phyloP scores from a whole-genome alignment of 805 yeast species.

The Candida chauliodis region DNA sequence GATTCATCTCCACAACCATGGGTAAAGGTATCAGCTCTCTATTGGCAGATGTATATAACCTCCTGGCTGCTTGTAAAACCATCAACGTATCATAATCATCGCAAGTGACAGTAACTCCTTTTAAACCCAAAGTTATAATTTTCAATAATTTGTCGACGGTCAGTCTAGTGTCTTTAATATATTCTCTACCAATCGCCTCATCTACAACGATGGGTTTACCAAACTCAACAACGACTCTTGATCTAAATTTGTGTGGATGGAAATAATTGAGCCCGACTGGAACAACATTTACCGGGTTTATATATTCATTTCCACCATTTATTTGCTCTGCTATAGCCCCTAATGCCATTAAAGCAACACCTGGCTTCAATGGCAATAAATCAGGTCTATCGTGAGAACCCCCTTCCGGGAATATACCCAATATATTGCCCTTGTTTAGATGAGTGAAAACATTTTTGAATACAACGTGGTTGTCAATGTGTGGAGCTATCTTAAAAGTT shows the following conservation, averaged over 20 bases:
- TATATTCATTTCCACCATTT: slow-evolving; percentile 14
- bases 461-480: slow-evolving; percentile 34
- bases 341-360: slow-evolving; percentile 44
- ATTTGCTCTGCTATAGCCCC: slow-evolving; percentile 34
- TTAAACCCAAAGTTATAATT: slow-evolving; percentile 28
- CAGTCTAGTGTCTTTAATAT: slow-evolving; percentile 22
- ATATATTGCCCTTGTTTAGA: slow-evolving; percentile 27
- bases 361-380: slow-evolving; percentile 41
- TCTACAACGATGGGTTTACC: slow-evolving; percentile 39
- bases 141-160: slow-evolving; percentile 27
- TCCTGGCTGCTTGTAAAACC: slow-evolving; percentile 40
- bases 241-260: slow-evolving; percentile 39
- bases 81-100: slow-evolving; percentile 41
- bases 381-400: slow-evolving; percentile 43
- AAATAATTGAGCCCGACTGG: slow-evolving; percentile 43
- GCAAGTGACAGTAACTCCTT: slow-evolving; percentile 40
- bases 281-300: slow-evolving; percentile 28
- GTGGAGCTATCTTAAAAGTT: slow-evolving; percentile 33
- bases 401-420: slow-evolving; percentile 45
- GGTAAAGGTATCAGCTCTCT: slow-evolving; percentile 37
- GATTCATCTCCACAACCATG: slow-evolving; percentile 40
- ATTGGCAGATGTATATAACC: slow-evolving; percentile 33
- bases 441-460: slow-evolving; percentile 37
- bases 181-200: slow-evolving; percentile 23
- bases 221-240: slow-evolving; percentile 40